Evolutionary conservation across 2,329 filamentous ascomycete species (phyloP).

Genomic region (Ophiostoma tasmaniense): DNA sequence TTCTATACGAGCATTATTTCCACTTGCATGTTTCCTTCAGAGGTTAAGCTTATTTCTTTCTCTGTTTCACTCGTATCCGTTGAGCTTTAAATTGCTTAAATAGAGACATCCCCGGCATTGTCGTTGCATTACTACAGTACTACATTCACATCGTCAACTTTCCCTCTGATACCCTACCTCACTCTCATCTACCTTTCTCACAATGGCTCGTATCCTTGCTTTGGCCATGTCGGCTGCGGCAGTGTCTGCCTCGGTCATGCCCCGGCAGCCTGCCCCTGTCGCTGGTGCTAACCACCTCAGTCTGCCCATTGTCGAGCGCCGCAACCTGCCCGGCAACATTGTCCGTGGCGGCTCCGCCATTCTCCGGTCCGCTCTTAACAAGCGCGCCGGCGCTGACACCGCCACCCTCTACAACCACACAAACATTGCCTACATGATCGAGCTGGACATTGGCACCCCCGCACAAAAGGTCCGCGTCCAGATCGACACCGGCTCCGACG

Average conservation of each 20-base stretch:
- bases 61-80: background rate
- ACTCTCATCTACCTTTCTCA: background rate
- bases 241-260: slow-evolving; percentile 13
- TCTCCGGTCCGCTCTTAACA: background rate
- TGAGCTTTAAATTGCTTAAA: background rate
- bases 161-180: background rate
- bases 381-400: slow-evolving; percentile 7
- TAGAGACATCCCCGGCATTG: background rate
- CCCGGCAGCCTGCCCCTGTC: slow-evolving; percentile 2
- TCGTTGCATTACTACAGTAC: background rate
- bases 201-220: slow-evolving; percentile 12
- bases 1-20: background rate
- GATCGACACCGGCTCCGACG: slow-evolving; percentile 47
- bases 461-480: slow-evolving; percentile 40
- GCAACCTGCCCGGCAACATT: background rate
- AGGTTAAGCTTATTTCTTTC: slow-evolving; percentile 2
- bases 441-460: slow-evolving; percentile 40
- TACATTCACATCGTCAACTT: background rate
- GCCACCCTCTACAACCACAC: slow-evolving; percentile 18
- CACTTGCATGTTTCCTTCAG: background rate
- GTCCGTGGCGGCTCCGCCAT: background rate
- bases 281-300: slow-evolving; percentile 8
- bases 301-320: slow-evolving; percentile 16
- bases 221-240: slow-evolving; percentile 15
- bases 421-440: slow-evolving; percentile 19